Base-by-base conservation (phyloP, 2,329 filamentous ascomycete genomes). In the Fusarium stilboides region DNA sequence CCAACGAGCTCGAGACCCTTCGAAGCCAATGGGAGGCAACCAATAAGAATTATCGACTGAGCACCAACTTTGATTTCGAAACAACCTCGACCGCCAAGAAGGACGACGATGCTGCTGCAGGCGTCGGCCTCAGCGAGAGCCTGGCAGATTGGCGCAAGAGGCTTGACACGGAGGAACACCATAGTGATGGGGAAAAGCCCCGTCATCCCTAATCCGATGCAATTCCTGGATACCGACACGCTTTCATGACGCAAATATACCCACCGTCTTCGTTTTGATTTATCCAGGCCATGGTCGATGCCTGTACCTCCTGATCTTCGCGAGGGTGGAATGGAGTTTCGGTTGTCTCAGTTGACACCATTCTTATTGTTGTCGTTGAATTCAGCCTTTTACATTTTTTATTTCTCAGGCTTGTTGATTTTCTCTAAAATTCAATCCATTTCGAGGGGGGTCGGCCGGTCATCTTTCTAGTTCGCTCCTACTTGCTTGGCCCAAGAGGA, bases 1-100 rank as follows among this genome's bases (percentile, higher is more conserved):
- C 96, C 13, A 94, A 89, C 68, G 96, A 99, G 82, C 89, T 99
- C 9, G 96, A 99, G 78, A 92, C 93, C 14, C 85, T 99, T 47
- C 89, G 95, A 53, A 93, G 86, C 53, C 94, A 98, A 75, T 99
- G 96, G 96, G 94, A 98, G 81, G 93, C 91, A 39, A 97, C 94
- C 14, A 98, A 95, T 82, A 96, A 97, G 80, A 97, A 93, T 75
- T 98, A 98, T 79, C 91, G 96, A 24, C 83, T 98, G 44, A 97
- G 93, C 80, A 94, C 91, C 75, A 90, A 92, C 52, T 97, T 97
- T 74, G 94, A 98, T 77, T 94, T 97, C 73, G 94, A 97, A 58
- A 70, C 77, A 22, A 83, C 73, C 8, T 73, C 80, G 28, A 73
- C 68, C 34, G 59, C 57, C 49, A 84, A 83, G 69, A 82, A 82